Evolutionary conservation across 2,329 filamentous ascomycete species (phyloP).

Genomic region (Venturia asperata): DNA sequence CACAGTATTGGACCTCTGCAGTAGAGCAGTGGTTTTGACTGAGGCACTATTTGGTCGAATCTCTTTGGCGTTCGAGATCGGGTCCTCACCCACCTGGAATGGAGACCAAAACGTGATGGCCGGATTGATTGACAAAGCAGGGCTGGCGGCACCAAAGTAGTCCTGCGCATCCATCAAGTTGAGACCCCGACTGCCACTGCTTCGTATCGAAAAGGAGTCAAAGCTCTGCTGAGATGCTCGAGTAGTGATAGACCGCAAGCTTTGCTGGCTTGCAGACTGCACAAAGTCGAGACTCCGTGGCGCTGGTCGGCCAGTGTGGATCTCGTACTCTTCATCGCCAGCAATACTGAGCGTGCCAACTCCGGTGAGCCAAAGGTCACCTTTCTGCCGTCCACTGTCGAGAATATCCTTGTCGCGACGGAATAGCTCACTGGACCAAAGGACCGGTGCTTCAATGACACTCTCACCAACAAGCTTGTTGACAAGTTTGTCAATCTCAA

Average conservation of each 20-base stretch:
- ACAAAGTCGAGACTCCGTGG: slow-evolving; percentile 36
- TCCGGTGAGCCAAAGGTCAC: slow-evolving; percentile 41
- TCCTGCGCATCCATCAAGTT: slow-evolving; percentile 65
- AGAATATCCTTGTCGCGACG: slow-evolving; percentile 64
- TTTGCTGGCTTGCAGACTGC: slow-evolving; percentile 48
- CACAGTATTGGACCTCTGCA: slow-evolving; percentile 47
- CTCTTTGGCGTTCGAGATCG: slow-evolving; percentile 46
- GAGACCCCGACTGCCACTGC: slow-evolving; percentile 43
- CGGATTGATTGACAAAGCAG: slow-evolving; percentile 65
- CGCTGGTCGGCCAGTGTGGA: slow-evolving; percentile 23
- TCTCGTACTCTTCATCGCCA: slow-evolving; percentile 41
- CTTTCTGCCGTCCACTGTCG: slow-evolving; percentile 44
- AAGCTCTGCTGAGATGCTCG: slow-evolving; percentile 57
- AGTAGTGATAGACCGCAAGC: slow-evolving; percentile 46
- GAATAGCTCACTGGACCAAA: slow-evolving; percentile 90
- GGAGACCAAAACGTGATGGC: slow-evolving; percentile 84
- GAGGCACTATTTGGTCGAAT: slow-evolving; percentile 56
- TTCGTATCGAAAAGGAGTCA: slow-evolving; percentile 57
- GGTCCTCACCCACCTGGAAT: slow-evolving; percentile 50
- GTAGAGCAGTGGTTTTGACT: slow-evolving; percentile 59
- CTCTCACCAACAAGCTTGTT: slow-evolving; percentile 78
- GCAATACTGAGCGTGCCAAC: slow-evolving; percentile 43
- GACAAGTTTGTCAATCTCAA: slow-evolving; percentile 81
- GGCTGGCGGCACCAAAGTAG: slow-evolving; percentile 62
- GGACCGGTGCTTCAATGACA: slow-evolving; percentile 73